phyloP scores from a whole-genome alignment of 2,329 filamentous ascomycete species.

The Cladorrhinum sp. region DNA sequence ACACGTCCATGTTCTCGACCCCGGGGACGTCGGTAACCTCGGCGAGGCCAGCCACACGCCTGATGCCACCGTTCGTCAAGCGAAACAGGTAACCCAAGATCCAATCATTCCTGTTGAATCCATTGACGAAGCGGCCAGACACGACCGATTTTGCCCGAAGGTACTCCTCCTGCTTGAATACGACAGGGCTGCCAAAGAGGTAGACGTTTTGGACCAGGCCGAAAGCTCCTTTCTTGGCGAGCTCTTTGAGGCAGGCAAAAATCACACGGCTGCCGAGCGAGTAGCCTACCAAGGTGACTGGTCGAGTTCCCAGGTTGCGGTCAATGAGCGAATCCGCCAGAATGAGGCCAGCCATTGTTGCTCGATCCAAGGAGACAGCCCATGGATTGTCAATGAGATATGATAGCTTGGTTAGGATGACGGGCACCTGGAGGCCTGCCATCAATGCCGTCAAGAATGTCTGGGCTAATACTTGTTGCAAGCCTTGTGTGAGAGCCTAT shows the following conservation, averaged over 20 bases:
- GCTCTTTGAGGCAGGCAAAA: slow-evolving; percentile 83
- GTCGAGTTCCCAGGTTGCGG: slow-evolving; percentile 83
- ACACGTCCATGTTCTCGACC: slow-evolving; percentile 86
- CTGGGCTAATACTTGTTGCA: slow-evolving; percentile 90
- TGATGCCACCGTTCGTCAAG: slow-evolving; percentile 86
- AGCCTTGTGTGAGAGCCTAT: slow-evolving; percentile 87
- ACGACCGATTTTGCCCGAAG: slow-evolving; percentile 77
- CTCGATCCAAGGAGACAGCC: slow-evolving; percentile 92
- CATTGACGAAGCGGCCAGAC: slow-evolving; percentile 89
- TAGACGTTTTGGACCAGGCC: slow-evolving; percentile 94
- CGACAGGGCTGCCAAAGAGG: slow-evolving; percentile 86
- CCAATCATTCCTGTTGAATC: slow-evolving; percentile 94
- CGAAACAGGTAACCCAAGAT: slow-evolving; percentile 95
- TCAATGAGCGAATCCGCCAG: slow-evolving; percentile 92
- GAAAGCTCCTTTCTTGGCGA: slow-evolving; percentile 77
- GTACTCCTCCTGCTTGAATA: slow-evolving; percentile 89
- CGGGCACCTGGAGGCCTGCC: slow-evolving; percentile 87
- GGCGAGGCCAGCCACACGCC: slow-evolving; percentile 79
- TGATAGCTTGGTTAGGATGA: slow-evolving; percentile 87
- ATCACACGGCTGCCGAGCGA: slow-evolving; percentile 90
- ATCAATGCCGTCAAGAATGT: slow-evolving; percentile 87
- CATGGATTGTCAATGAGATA: slow-evolving; percentile 98
- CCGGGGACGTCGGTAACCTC: slow-evolving; percentile 72
- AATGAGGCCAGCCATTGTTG: slow-evolving; percentile 83
- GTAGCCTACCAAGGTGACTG: slow-evolving; percentile 91